Base-by-base conservation (phyloP, 1,284 basidiomycete species). In the Ceratobasidium sp. region DNA sequence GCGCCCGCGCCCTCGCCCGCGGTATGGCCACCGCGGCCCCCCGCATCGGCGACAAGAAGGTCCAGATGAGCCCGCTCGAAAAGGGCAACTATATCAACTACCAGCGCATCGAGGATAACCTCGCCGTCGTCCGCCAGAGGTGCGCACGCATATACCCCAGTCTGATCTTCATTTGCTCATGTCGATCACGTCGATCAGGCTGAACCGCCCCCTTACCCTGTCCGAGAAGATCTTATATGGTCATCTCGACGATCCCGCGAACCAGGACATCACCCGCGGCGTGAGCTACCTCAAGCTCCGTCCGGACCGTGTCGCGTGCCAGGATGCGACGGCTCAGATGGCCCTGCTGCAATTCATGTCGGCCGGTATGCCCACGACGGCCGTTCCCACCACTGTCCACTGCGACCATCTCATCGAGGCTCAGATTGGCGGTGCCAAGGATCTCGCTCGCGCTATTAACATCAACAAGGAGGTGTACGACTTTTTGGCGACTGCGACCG, bases 261-360 rank as follows among this genome's bases (percentile, higher is more conserved):
- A 92, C 83, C 95, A 97, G 86, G 96, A 97, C 82, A 95, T 98
- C 83, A 86, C 87, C 80, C 90, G 97, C 79, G 97, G 97, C 80
- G 90, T 90, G 77, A 96, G 94, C 84, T 98, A 98, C 88, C 92
- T 98, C 86, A 97, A 96, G 88, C 92, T 98, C 69, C 92, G 96
- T 82, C 97, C 97, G 70, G 97, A 98, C 87, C 96, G 98, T 83
- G 98, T 99, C 81, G 97, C 98, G 77, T 99, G 97, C 89, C 98
- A 99, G 89, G 98, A 99, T 91, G 96, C 96, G 81, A 98, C 96
- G 75, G 96, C 96, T 77, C 86, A 99, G 93, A 99, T 99, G 98
- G 98, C 98, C 54, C 91, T 99, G 80, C 91, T 99, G 82, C 97
- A 99, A 89, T 99, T 99, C 91, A 99, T 99, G 98, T 98, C 97